A percentile compares a stretch with the other conserved stretches of the same genome.
Evolutionary conservation across 208 protist genomes (phyloP).

Genomic region (Acanthamoeba castellanii): DNA sequence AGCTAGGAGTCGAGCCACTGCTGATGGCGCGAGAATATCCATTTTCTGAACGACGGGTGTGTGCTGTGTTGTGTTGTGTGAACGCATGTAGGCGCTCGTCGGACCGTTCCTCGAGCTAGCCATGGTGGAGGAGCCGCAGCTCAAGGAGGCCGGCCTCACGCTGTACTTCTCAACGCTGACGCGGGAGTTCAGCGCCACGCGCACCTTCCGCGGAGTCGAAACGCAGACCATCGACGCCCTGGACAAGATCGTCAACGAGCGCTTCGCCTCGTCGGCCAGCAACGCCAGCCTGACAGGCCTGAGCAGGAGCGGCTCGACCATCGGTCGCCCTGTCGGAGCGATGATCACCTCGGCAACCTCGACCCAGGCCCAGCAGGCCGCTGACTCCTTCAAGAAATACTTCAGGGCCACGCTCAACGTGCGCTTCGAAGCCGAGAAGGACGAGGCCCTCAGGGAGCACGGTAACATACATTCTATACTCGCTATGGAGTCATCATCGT

Average conservation of each 20-base stretch:
- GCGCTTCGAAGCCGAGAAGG: slow-evolving; percentile 72
- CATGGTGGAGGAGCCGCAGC: slow-evolving; percentile 67
- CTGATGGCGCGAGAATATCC: neutral
- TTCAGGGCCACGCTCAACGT: slow-evolving; percentile 56
- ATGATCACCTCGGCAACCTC: slow-evolving; percentile 58
- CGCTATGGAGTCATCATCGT: neutral
- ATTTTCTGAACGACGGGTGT: neutral
- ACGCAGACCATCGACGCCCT: slow-evolving; percentile 71
- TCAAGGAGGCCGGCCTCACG: slow-evolving; percentile 69
- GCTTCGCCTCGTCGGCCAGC: slow-evolving; percentile 27
- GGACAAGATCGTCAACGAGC: slow-evolving; percentile 73
- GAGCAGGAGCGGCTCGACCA: slow-evolving; percentile 1
- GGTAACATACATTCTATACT: neutral
- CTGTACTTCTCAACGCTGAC: slow-evolving; percentile 71
- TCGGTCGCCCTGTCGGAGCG: neutral
- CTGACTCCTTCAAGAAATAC: slow-evolving; percentile 76
- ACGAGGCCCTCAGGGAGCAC: slow-evolving; percentile 45
- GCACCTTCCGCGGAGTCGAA: slow-evolving; percentile 70
- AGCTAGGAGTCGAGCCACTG: neutral
- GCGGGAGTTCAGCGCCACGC: slow-evolving; percentile 68
- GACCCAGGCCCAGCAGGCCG: slow-evolving; percentile 56
- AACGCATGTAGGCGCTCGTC: neutral
- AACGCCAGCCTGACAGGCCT: neutral
- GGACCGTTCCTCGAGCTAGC: slow-evolving; percentile 72
- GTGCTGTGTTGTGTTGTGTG: neutral